Evolutionary conservation across 257 asterid genomes (phyloP).

Genomic region (Solanum medicagineum): DNA sequence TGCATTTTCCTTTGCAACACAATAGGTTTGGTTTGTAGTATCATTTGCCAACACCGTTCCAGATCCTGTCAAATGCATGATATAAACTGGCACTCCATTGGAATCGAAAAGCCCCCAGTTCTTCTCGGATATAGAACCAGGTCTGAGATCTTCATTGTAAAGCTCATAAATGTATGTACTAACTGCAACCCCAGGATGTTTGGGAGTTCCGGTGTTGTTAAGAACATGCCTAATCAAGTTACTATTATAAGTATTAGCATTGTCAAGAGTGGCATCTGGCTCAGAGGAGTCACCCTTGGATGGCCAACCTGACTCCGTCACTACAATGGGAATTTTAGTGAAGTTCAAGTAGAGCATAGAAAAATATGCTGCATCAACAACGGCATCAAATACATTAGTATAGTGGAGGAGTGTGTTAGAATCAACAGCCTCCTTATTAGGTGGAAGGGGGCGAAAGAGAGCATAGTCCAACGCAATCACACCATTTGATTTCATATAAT

Average conservation of each 20-base stretch:
- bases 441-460: conserved; percentile 69
- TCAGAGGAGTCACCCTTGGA: conserved; percentile 70
- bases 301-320: conserved; percentile 97
- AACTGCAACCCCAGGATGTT: conserved; percentile 74
- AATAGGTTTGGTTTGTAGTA: conserved; percentile 69
- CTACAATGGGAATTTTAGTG: conserved; percentile 54
- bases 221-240: conserved; percentile 63
- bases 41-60: conserved; percentile 83
- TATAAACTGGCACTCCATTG: conserved; percentile 60
- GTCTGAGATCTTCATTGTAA: conserved; percentile 67
- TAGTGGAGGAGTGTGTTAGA: conserved; percentile 80
- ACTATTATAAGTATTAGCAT: conserved; percentile 81
- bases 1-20: conserved; percentile 66
- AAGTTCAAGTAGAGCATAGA: conserved; percentile 75
- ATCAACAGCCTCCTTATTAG: conserved; percentile 88
- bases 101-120: conserved; percentile 89
- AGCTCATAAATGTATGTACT: conserved; percentile 81
- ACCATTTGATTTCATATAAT: conserved; percentile 54
- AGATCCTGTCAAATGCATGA: conserved; percentile 56
- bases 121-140: conserved; percentile 71
- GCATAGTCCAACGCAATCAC: conserved; percentile 80
- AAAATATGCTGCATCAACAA: conserved; percentile 82
- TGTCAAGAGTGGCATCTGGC: conserved; percentile 65
- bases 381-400: conserved; percentile 86
- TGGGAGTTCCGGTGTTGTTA: conserved; percentile 87